A percentile compares a stretch with the other conserved stretches of the same genome.
Evolutionary conservation across 2,329 filamentous ascomycete genomes (phyloP).

Genomic region (Alternaria metachromatica): DNA sequence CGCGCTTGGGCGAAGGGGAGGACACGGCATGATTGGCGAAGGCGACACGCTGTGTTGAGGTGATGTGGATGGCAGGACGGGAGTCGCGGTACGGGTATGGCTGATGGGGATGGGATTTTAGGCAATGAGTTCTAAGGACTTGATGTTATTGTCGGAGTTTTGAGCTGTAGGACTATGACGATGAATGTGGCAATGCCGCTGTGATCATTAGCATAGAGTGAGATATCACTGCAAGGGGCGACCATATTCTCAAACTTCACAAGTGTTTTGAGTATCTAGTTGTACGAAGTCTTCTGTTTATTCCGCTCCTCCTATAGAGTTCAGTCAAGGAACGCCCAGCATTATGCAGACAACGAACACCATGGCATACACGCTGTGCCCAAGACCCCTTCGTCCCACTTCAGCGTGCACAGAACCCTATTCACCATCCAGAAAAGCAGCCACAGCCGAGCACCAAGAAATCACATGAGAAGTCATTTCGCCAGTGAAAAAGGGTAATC

Average conservation of each 20-base stretch:
- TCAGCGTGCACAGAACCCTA: neutral
- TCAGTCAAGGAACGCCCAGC: too few species aligned
- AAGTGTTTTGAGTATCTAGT: neutral
- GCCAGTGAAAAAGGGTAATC: neutral
- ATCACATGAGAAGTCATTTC: neutral
- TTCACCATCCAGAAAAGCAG: too few species aligned
- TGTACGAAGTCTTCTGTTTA: neutral
- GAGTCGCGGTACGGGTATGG: neutral
- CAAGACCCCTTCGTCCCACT: neutral
- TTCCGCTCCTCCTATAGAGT: neutral
- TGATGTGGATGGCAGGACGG: neutral
- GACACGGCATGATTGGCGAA: neutral
- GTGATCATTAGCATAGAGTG: rapidly evolving
- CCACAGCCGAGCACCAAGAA: neutral
- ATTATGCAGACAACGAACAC: too few species aligned
- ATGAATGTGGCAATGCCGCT: too few species aligned
- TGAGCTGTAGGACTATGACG: too few species aligned
- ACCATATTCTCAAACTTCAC: neutral
- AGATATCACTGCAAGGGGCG: neutral
- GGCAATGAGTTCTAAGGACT: neutral
- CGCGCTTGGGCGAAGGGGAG: neutral
- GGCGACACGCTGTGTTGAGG: neutral
- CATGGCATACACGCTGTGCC: too few species aligned
- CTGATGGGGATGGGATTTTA: neutral
- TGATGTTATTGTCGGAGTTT: neutral